Evolutionary conservation across 2,329 filamentous ascomycete species (phyloP), one percentile per base, ranked within the genome.

Genomic region (Aureobasidium sp.): DNA sequence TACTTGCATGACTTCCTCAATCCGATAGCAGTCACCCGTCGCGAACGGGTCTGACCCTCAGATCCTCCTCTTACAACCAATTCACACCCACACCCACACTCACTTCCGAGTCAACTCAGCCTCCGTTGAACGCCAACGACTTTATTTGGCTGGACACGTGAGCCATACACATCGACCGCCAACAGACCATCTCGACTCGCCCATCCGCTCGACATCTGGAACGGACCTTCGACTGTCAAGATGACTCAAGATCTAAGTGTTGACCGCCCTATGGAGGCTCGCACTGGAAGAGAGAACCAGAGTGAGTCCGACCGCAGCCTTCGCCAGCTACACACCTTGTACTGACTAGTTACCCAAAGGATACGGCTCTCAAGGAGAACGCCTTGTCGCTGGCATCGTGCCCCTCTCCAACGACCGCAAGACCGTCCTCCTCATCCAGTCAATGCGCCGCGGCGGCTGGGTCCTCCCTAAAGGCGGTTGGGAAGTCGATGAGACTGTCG

Each of bases 391-490:
- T 64, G 94, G 94, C 68, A 87, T 97, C 63, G 94, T 99, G 52
- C 91, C 94, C 66, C 81, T 97, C 66, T 94, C 90, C 61, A 76
- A 83, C 69, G 92, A 96, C 78, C 93, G 90, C 75, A 87, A 86
- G 69, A 88, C 89, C 75, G 93, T 99, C 64, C 83, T 99, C 68
- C 82, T 99, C 68, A 96, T 97, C 69, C 91, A 97, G 78, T 96
- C 91, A 60, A 93, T 90, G 58, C 85, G 90, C 66, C 87, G 91
- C 69, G 90, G 90, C 74, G 90, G 90, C 69, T 99, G 94, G 94
- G 94, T 99, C 47, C 82, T 99, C 63, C 94, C 94, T 64, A 99
- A 99, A 75, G 94, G 94, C 72, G 94, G 94, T 64, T 99, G 94
- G 92, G 94, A 99, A 76, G 88, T 86, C 37, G 94, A 99, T 75